phyloP scores from a whole-genome alignment of 148 eudicot species.

The Rhododendron henanense region DNA sequence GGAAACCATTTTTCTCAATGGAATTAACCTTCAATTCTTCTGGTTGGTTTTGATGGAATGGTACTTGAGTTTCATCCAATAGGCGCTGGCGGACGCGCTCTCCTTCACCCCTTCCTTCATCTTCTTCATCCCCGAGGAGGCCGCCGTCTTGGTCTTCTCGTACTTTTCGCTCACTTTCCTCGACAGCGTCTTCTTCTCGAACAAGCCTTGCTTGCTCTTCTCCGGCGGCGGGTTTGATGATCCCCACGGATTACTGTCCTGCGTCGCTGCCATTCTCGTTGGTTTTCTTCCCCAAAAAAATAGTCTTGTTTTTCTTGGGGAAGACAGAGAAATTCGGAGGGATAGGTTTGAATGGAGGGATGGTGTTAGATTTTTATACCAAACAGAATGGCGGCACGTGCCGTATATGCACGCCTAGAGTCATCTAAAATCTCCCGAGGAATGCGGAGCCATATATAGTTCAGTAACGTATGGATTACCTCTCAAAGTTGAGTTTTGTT shows the following conservation, averaged over 20 bases:
- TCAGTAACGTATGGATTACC: too few relatives aligned
- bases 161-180: slow-evolving; percentile 25
- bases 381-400: not conserved
- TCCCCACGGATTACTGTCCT: not conserved
- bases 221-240: not conserved
- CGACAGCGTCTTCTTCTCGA: slow-evolving; percentile 13
- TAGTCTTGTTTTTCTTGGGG: not conserved
- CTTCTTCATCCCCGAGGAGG: slow-evolving; percentile 24
- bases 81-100: slow-evolving; percentile 21
- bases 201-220: not conserved
- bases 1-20: not conserved
- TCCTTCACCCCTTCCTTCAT: slow-evolving; percentile 22
- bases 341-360: not conserved
- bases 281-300: not conserved
- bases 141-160: slow-evolving; percentile 28
- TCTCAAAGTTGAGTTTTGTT: too few relatives aligned
- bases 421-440: not conserved
- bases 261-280: not conserved
- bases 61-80: slow-evolving; percentile 35
- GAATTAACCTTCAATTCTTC: slow-evolving; percentile 12
- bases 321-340: not conserved
- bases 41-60: slow-evolving; percentile 15
- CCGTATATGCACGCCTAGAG: not conserved
- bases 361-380: not conserved
- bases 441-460: not conserved